These are phyloP conservation scores for Thalassia testudinum DNA, from an alignment of 116 monocot genomes.

Conservation along the genomic window DNA sequence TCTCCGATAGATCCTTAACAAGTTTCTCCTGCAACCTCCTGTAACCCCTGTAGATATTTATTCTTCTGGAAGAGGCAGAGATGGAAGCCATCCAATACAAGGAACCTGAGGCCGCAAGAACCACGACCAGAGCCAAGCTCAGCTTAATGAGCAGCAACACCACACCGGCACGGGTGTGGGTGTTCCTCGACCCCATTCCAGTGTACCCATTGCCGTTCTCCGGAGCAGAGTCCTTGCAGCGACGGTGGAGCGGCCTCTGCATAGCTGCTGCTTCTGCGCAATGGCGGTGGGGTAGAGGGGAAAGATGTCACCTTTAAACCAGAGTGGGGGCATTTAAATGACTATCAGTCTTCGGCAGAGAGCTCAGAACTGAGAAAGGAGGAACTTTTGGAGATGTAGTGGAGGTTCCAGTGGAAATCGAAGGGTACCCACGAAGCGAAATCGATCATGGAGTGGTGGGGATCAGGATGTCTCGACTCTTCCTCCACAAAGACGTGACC, in stretches of 20 bases:
- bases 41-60: constrained; percentile 31
- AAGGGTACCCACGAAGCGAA: too few relatives aligned
- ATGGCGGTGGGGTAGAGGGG: background rate
- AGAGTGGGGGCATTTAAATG: too few relatives aligned
- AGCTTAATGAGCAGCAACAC: constrained; percentile 23
- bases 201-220: constrained; percentile 19
- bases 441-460: too few relatives aligned
- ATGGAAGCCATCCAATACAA: constrained; percentile 54
- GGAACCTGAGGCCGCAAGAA: constrained; percentile 26
- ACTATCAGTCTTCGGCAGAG: too few relatives aligned
- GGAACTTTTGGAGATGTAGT: background rate
- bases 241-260: constrained; percentile 25
- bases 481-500: too few relatives aligned
- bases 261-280: constrained; percentile 11
- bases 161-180: constrained; percentile 7
- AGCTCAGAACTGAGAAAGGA: background rate
- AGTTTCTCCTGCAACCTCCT: constrained; percentile 60
- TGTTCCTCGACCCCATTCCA: constrained; percentile 4
- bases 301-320: too few relatives aligned
- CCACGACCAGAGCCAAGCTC: constrained; percentile 17
- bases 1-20: constrained; percentile 40
- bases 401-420: too few relatives aligned
- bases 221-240: constrained; percentile 6
- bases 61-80: constrained; percentile 18
- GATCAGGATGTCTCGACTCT: too few relatives aligned